Base-by-base conservation (phyloP, 2,329 filamentous ascomycete species). In the Arthroderma uncinatum region DNA sequence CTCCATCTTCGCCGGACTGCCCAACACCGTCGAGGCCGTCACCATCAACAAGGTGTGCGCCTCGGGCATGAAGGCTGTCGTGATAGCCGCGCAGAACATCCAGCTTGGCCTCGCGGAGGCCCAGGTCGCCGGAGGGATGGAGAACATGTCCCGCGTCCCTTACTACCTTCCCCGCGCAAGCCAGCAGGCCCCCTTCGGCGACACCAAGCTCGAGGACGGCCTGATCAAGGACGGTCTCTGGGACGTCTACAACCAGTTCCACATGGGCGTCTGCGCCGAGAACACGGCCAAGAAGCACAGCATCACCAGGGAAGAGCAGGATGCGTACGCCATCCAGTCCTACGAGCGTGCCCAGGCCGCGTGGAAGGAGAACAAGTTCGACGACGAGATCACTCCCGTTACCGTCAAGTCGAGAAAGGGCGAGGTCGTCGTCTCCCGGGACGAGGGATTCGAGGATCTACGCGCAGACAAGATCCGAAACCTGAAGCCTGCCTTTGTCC, bases 11-110 rank as follows among this genome's bases (percentile, higher is more conserved):
- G 89, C 93, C 2, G 91, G 91, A 1, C 82, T 97, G 2, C 80
- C 89, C 8, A 77, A 83, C n/a, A 82, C 79, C 5, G 81, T 94
- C 57, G 93, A 98, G 74, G 87, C 91, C 36, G 85, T 86, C 54
- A 97, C 93, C 14, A 85, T 98, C 73, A 98, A 98, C 79, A 98
- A 98, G 75, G 93, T 98, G 59, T 98, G 93, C 76, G 87, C 93
- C 2, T 96, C 91, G 0, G 93, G 93, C 4, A 78, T 98, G 63
- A 98, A 98, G 73, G 87, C 93, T 1, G 90, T 97, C 3, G 84
- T 82, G 21, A 81, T 97, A 47, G 93, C 92, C 1, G 92, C 92
- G 0, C 89, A 95, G 68, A 93, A 95, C 68, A 95, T 97, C 65
- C 89, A 96, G 73, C 81, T 98, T 9, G 92, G 93, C 4, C 79